Evolutionary conservation across 2,329 filamentous ascomycete genomes (phyloP), one percentile per base, ranked within the genome.

Genomic region (Neocatenulostroma microsporum): DNA sequence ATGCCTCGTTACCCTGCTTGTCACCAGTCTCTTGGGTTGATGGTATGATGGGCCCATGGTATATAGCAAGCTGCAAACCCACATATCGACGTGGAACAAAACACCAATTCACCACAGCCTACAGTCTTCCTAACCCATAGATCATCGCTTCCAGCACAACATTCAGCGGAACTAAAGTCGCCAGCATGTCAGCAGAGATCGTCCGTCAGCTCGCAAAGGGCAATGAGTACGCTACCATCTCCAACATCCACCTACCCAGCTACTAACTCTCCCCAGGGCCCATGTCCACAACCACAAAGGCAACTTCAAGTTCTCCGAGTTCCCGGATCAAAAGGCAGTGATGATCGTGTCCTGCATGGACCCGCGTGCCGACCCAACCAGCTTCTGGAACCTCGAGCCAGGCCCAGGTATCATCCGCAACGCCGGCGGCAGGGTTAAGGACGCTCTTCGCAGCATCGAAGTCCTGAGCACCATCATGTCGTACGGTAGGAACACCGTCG

Each of bases 391-490:
- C 4, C 14, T 43, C 21, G 11, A 13, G 4, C 11, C 21, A 11
- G 28, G 33, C 6, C 36, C 36, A 6, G 40, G 18, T 13, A 33
- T 46, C 24, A 79, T 87, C 42, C 76, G 82, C 41, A 87, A 87
- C 47, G 65, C 61, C 4, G 62, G 62, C 11, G 46, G 41, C 11
- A 32, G 37, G 7, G 78, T 74, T 1, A 14, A 27, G n/a, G 83
- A 88, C 38, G 80, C 78, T 0, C 67, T 87, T 9, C 76, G 83
- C 32, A 82, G 76, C 4, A 32, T 43, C 13, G 19, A 27, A 18
- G 40, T 26, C n/a, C 30, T 42, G 18, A 23, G 36, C 7, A 19
- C 23, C 8, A 37, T 44, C 31, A 28, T 39, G 27, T 18, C 18
- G 9, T 30, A 34, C 21, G 37, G 34, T 10, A 15, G 30, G 25